Evolutionary conservation across 2,329 filamentous ascomycete genomes (phyloP).

Genomic region (Clarireedia monteithiana): DNA sequence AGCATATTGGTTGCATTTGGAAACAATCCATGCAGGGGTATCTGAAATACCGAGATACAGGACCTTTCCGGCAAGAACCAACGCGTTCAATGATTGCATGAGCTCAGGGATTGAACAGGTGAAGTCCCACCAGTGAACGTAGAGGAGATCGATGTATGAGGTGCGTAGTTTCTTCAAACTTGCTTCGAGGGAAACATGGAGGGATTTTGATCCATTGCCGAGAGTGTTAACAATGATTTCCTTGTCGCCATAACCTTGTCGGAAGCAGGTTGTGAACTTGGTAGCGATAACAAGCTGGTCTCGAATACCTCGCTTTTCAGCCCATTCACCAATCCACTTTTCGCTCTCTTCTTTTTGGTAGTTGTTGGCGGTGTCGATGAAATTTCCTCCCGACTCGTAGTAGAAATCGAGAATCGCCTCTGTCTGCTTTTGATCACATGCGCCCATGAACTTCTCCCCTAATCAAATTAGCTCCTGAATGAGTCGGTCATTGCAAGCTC

Average conservation of each 20-base stretch:
- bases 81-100: constrained; percentile 59
- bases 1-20: constrained; percentile 63
- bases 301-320: constrained; percentile 52
- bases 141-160: constrained; percentile 60
- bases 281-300: constrained; percentile 62
- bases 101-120: constrained; percentile 57
- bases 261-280: constrained; percentile 36
- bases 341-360: constrained; percentile 57
- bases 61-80: constrained; percentile 55
- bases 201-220: constrained; percentile 55
- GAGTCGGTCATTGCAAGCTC: too few species aligned
- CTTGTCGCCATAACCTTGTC: constrained; percentile 25
- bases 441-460: neutral
- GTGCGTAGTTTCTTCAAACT: constrained; percentile 56
- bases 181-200: constrained; percentile 47
- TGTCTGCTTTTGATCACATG: constrained; percentile 51
- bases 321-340: constrained; percentile 63
- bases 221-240: constrained; percentile 39
- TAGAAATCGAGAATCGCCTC: constrained; percentile 49
- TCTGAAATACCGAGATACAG: constrained; percentile 62
- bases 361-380: constrained; percentile 62
- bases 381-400: constrained; percentile 54
- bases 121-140: constrained; percentile 62
- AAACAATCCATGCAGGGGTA: constrained; percentile 62
- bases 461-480: too few species aligned